Conservation (phyloP, 2,329 filamentous ascomycete genomes). For the Paecilomyces variotii region DNA sequence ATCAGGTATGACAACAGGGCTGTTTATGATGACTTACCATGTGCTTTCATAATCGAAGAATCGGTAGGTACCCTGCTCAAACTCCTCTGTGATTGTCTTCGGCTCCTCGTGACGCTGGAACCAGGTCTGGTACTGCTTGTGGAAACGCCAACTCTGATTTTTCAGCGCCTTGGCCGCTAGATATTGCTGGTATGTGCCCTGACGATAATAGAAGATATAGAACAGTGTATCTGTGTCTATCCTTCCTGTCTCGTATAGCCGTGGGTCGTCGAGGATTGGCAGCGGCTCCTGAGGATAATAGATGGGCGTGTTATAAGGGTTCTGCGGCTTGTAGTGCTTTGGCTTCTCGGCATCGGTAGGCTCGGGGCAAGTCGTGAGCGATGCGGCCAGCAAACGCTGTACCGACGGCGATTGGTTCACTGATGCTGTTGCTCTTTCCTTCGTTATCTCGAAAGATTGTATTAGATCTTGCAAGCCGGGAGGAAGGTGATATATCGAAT, state of each 20-base stretch:
- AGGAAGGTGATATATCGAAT: constrained; percentile 89
- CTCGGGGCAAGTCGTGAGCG: constrained; percentile 66
- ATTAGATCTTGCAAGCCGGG: constrained; percentile 82
- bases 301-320: constrained; percentile 66
- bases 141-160: constrained; percentile 96
- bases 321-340: constrained; percentile 74
- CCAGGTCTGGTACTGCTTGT: constrained; percentile 99
- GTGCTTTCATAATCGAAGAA: constrained; percentile 99
- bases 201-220: constrained; percentile 98
- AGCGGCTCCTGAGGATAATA: constrained; percentile 93
- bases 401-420: constrained; percentile 55
- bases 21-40: constrained; percentile 57
- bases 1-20: constrained; percentile 4
- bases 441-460: constrained; percentile 80
- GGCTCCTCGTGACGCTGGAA: constrained; percentile 98
- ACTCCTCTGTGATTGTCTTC: constrained; percentile 97
- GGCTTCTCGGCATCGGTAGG: constrained; percentile 72
- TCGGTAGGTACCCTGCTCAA: constrained; percentile 95
- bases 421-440: constrained; percentile 52
- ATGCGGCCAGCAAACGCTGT: constrained; percentile 66
- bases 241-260: constrained; percentile 63
- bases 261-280: constrained; percentile 81
- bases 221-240: constrained; percentile 96
- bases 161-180: constrained; percentile 94
- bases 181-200: constrained; percentile 92